Conservation (phyloP, 2,329 filamentous ascomycete species). For the Acrodontium crateriforme region DNA sequence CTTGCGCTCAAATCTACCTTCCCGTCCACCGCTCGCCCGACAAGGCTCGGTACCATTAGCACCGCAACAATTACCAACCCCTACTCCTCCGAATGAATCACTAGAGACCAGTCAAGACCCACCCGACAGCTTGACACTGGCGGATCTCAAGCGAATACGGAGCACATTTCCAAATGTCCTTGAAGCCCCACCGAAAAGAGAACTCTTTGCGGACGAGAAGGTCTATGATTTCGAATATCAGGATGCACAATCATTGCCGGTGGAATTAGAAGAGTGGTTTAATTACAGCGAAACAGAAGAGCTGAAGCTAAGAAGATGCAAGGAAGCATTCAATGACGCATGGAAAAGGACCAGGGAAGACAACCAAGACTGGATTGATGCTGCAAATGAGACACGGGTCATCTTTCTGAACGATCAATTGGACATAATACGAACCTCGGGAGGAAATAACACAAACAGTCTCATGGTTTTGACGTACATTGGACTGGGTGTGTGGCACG, state of each 20-base stretch:
- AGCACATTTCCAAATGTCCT: conserved; percentile 27
- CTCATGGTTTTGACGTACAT: conserved; percentile 34
- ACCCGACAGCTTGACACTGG: conserved; percentile 33
- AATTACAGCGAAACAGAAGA: conserved; percentile 79
- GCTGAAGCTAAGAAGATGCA: conserved; percentile 60
- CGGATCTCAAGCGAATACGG: conserved; percentile 32
- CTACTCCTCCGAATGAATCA: conserved; percentile 21
- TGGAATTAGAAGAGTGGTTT: conserved; percentile 97
- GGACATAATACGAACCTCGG: conserved; percentile 20
- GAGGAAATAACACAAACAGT: conserved; percentile 16
- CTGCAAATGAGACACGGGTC: conserved; percentile 40
- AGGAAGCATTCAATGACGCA: conserved; percentile 61
- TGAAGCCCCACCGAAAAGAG: conserved; percentile 18
- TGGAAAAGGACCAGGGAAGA: conserved; percentile 40
- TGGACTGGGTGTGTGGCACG: conserved; percentile 35
- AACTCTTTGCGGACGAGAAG: conserved; percentile 17
- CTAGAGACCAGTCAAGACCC: conserved; percentile 20
- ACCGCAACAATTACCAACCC: conserved; percentile 28
- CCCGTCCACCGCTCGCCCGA: conserved; percentile 27
- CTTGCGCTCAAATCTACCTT: conserved; percentile 4
- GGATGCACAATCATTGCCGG: conserved; percentile 48
- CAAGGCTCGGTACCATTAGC: conserved; percentile 28
- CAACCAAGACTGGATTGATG: conserved; percentile 51
- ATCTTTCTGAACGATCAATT: conserved; percentile 41
- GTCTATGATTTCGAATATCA: conserved; percentile 63